These are phyloP conservation scores for Podospora conica DNA, from an alignment of 495 filamentous ascomycete species.

Conservation along the genomic window DNA sequence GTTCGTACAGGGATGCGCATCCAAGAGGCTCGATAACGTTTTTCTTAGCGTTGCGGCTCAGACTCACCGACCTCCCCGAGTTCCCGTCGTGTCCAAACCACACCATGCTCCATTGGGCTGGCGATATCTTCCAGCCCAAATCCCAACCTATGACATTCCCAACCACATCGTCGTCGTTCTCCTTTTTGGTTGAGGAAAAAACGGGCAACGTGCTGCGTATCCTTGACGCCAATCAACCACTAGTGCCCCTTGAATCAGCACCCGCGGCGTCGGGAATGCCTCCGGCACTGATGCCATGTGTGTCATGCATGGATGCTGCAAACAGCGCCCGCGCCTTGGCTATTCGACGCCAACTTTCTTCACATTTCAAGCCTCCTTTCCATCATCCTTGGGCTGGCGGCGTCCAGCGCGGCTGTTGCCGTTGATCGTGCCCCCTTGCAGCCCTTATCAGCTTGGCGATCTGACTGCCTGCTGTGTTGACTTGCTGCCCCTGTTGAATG, in stretches of 20 bases:
- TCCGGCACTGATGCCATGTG: not conserved
- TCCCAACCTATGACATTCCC: too few relatives aligned
- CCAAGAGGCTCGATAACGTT: not conserved
- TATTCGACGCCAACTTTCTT: not conserved
- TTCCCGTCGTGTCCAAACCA: not conserved
- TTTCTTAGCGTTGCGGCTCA: not conserved
- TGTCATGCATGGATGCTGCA: not conserved
- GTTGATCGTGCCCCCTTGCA: not conserved
- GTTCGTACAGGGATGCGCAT: not conserved
- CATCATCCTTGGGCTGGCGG: not conserved
- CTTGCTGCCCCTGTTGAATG: not conserved
- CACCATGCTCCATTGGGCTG: not conserved
- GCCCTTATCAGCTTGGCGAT: not conserved
- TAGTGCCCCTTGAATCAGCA: too few relatives aligned
- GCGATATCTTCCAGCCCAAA: too few relatives aligned
- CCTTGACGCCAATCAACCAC: not conserved
- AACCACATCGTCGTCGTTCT: too few relatives aligned
- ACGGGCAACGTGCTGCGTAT: too few relatives aligned
- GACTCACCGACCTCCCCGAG: not conserved
- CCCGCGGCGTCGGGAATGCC: not conserved
- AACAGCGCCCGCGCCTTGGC: not conserved
- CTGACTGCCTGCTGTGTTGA: not conserved
- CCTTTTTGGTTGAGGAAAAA: too few relatives aligned
- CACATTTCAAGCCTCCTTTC: not conserved
- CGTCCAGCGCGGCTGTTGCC: not conserved